Percentiles rank a stretch among this genome's conserved stretches.
Evolutionary conservation across 2,329 filamentous ascomycete species (phyloP).

Genomic region (Fusarium sp.): DNA sequence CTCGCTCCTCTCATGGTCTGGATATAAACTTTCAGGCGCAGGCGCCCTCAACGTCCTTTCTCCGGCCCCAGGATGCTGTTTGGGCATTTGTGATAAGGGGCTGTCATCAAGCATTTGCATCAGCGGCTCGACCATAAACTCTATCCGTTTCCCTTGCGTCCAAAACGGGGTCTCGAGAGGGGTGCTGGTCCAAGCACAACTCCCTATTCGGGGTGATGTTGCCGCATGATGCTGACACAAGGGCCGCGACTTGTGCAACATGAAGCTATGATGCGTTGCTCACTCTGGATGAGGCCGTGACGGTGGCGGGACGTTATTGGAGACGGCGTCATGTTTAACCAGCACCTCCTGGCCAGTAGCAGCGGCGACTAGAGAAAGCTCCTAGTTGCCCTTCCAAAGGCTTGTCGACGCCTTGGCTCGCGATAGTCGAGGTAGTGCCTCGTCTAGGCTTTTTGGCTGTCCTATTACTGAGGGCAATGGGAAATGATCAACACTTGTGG

Average conservation of each 20-base stretch:
- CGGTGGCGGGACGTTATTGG: constrained; percentile 32
- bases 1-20: constrained; percentile 3
- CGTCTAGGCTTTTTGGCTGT: not conserved
- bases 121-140: constrained; percentile 28
- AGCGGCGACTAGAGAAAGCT: not conserved
- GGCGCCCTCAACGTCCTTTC: constrained; percentile 31
- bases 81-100: constrained; percentile 5
- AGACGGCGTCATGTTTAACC: constrained; percentile 13
- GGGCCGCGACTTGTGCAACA: not conserved
- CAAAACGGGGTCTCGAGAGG: constrained; percentile 9
- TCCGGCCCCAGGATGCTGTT: constrained; percentile 8
- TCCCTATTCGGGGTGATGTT: constrained; percentile 11
- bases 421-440: not conserved
- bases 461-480: not conserved
- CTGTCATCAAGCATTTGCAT: constrained; percentile 20
- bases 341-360: not conserved
- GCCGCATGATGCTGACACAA: constrained; percentile 8
- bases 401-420: not conserved
- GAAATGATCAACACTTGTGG: not conserved
- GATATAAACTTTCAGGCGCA: constrained; percentile 24
- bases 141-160: constrained; percentile 8
- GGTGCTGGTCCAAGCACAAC: constrained; percentile 6
- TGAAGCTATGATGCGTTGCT: not conserved
- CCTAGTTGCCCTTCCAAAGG: not conserved
- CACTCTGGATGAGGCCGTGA: constrained; percentile 15